Evolutionary conservation across 2,329 filamentous ascomycete genomes (phyloP), one percentile per base, ranked within the genome.

Genomic region (Colletotrichum incanum): DNA sequence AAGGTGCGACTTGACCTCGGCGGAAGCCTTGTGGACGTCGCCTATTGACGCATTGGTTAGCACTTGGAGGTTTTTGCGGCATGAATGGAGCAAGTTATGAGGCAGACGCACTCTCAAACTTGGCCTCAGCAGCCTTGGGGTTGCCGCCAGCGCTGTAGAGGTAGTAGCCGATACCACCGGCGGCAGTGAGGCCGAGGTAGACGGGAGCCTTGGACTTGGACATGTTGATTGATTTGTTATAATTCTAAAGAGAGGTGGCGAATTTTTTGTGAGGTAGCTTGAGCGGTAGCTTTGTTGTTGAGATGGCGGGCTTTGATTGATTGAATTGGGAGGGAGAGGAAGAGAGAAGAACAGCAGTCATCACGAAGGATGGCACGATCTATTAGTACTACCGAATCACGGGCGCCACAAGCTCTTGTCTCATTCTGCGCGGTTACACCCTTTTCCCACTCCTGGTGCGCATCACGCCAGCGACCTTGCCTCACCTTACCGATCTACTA

Each of bases 131-230:
- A 61, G 89, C 91, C 83, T 93, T 94, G 63, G 94, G 88, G 81
- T 91, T 89, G 70, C 96, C 95, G 73, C 96, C 96, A 20, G 95
- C 93, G 63, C 85, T 88, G 87, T 97, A 99, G 74, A 98, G 89
- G 86, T 98, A 98, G 88, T 98, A 98, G 54, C 93, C 94, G 71
- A 91, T 85, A 75, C 91, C 93, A 77, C 89, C 90, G 41, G 88
- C 92, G 75, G 90, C 91, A 72, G 87, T 89, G 76, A 91, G 83
- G 77, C 92, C 93, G 77, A 92, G 79, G 77, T 86, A 79, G 75
- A 86, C 76, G 76, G 87, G 86, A 52, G 83, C 76, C 76, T 83
- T 83, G 61, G 86, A 86, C 73, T 79, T 82, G 75, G 85, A 85
- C 86, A 88, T 88, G 75, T 60, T 82, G 74, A 76, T 73, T 56